Evolutionary conservation across 2,329 filamentous ascomycete species (phyloP).

Genomic region (Calonectria fujianensis): DNA sequence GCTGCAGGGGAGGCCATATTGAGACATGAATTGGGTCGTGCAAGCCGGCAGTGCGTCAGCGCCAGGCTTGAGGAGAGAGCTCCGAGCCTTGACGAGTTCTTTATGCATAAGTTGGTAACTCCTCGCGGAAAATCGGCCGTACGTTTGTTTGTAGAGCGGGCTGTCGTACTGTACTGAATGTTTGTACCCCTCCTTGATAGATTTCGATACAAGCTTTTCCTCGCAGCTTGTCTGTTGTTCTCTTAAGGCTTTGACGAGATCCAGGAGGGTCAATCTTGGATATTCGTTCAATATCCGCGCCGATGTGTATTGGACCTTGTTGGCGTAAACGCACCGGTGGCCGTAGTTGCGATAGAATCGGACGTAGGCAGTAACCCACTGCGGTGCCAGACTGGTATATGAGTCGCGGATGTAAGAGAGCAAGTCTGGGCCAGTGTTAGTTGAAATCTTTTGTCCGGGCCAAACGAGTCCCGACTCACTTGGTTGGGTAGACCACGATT

Average conservation of each 20-base stretch:
- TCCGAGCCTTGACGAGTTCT: neutral
- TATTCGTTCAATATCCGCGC: conserved; percentile 3
- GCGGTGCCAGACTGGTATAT: neutral
- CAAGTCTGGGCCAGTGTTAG: neutral
- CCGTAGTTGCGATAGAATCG: conserved; percentile 14
- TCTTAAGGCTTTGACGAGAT: neutral
- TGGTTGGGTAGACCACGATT: neutral
- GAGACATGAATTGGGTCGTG: neutral
- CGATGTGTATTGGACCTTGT: neutral
- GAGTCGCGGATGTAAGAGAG: neutral
- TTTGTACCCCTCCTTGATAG: neutral
- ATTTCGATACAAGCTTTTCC: neutral
- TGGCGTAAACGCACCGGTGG: neutral
- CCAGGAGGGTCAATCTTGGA: neutral
- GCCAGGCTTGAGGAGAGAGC: neutral
- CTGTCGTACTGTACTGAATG: too few species aligned
- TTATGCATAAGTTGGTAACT: neutral
- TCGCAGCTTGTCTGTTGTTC: neutral
- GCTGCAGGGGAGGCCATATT: conserved; percentile 7
- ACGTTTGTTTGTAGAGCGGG: neutral
- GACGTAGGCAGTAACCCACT: neutral
- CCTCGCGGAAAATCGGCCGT: neutral
- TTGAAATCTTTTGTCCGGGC: neutral
- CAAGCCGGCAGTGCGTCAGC: neutral
- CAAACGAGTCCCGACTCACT: neutral